A percentile compares a stretch with the other conserved stretches of the same genome.
These are phyloP conservation scores for Chaetothyriales sp. DNA, from an alignment of 2,329 filamentous ascomycete species.

Conservation along the genomic window DNA sequence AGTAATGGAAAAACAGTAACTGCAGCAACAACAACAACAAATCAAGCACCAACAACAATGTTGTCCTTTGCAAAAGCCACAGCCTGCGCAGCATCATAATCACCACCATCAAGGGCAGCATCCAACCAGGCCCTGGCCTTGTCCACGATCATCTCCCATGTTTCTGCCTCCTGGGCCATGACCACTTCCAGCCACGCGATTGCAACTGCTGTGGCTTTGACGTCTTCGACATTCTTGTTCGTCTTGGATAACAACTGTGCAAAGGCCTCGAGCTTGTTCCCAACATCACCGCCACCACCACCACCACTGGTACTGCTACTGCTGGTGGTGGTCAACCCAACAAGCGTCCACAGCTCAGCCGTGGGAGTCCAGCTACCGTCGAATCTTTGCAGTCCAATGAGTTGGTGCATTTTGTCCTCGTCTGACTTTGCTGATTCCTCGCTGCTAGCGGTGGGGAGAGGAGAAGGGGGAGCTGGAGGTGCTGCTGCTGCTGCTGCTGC, in stretches of 20 bases:
- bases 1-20: too few species aligned
- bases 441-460: not conserved
- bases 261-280: not conserved
- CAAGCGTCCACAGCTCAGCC: constrained; percentile 12
- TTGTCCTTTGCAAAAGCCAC: not conserved
- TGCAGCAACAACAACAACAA: too few species aligned
- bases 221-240: constrained; percentile 3
- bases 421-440: not conserved
- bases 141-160: constrained; percentile 49
- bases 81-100: not conserved
- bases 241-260: constrained; percentile 1
- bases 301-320: too few species aligned
- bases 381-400: constrained; percentile 43
- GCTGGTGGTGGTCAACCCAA: constrained; percentile 4
- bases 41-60: too few species aligned
- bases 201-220: constrained; percentile 27
- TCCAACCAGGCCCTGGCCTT: constrained; percentile 43
- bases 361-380: constrained; percentile 38
- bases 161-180: constrained; percentile 33
- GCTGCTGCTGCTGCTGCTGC: not conserved
- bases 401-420: constrained; percentile 22
- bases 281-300: constrained; percentile 4
- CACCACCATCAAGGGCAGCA: constrained; percentile 2
- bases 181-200: constrained; percentile 36
- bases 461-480: not conserved